Percentiles rank a stretch among this genome's conserved stretches.
Evolutionary conservation across 768 basidiomycete species (phyloP).

Genomic region (Floccularia luteovirens): DNA sequence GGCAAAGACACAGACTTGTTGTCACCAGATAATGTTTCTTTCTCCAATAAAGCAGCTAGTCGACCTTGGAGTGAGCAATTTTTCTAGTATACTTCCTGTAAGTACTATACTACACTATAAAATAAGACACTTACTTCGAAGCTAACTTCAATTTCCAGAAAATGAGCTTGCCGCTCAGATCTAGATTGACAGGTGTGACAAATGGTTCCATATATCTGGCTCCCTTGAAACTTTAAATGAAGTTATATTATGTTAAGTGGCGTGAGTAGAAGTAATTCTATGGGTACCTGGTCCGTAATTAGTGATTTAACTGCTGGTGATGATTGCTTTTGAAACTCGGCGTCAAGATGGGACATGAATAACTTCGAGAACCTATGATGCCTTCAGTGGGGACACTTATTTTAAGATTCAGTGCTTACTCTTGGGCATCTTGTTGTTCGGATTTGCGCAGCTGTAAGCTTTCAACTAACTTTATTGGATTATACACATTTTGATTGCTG

Average conservation of each 20-base stretch:
- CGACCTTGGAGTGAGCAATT: conserved; percentile 70
- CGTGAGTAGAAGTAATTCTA: neutral
- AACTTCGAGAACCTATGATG: conserved; percentile 80
- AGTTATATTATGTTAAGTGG: neutral
- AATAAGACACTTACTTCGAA: conserved; percentile 47
- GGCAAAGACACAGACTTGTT: conserved; percentile 48
- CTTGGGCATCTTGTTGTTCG: conserved; percentile 96
- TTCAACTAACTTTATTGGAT: conserved; percentile 80
- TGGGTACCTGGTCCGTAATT: conserved; percentile 62
- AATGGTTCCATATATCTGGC: conserved; percentile 70
- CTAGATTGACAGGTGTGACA: conserved; percentile 63
- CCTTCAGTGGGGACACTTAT: neutral
- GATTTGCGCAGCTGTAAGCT: conserved; percentile 73
- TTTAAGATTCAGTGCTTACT: conserved; percentile 39
- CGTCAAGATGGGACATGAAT: conserved; percentile 84
- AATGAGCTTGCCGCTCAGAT: conserved; percentile 66
- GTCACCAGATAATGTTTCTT: conserved; percentile 73
- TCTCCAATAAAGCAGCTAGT: conserved; percentile 52
- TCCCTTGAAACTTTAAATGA: conserved; percentile 73
- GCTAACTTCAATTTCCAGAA: conserved; percentile 85
- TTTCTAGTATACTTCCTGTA: conserved; percentile 31
- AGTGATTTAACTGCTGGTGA: conserved; percentile 56
- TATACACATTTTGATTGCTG: conserved; percentile 62
- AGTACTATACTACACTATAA: neutral
- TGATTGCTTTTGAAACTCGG: conserved; percentile 80